phyloP scores from a whole-genome alignment of 1,284 basidiomycete genomes.

The Somion occarium region DNA sequence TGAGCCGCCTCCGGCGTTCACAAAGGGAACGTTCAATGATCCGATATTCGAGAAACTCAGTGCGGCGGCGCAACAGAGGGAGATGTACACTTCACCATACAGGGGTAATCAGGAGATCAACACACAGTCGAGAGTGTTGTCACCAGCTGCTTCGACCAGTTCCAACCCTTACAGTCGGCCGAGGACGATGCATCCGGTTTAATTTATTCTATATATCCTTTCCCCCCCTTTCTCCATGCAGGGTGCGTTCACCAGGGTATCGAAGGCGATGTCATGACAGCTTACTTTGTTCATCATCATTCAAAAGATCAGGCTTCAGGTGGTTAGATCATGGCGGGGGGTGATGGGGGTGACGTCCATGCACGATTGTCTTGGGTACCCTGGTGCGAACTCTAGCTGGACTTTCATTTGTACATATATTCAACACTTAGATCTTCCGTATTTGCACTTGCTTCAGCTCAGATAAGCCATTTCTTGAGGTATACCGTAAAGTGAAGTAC shows the following conservation, averaged over 20 bases:
- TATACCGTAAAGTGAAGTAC: too few relatives aligned
- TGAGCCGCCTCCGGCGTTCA: constrained; percentile 23
- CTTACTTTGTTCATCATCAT: not conserved
- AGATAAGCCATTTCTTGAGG: too few relatives aligned
- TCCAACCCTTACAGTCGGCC: not conserved
- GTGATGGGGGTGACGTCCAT: too few relatives aligned
- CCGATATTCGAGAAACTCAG: constrained; percentile 24
- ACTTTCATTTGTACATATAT: too few relatives aligned
- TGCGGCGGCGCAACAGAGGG: constrained; percentile 17
- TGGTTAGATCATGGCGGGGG: too few relatives aligned
- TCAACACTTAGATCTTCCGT: too few relatives aligned
- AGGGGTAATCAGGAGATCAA: not conserved
- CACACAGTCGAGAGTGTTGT: not conserved
- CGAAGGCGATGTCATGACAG: not conserved
- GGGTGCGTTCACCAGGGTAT: not conserved
- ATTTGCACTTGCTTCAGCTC: too few relatives aligned
- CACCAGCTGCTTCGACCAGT: not conserved
- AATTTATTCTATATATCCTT: not conserved
- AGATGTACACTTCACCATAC: constrained; percentile 9
- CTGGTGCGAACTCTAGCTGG: too few relatives aligned
- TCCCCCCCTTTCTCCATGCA: not conserved
- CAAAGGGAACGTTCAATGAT: constrained; percentile 18
- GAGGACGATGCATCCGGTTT: not conserved
- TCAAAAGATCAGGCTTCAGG: too few relatives aligned
- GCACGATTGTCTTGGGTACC: too few relatives aligned